phyloP scores from a whole-genome alignment of 2,329 filamentous ascomycete genomes.

The Magnaporthales sp. region DNA sequence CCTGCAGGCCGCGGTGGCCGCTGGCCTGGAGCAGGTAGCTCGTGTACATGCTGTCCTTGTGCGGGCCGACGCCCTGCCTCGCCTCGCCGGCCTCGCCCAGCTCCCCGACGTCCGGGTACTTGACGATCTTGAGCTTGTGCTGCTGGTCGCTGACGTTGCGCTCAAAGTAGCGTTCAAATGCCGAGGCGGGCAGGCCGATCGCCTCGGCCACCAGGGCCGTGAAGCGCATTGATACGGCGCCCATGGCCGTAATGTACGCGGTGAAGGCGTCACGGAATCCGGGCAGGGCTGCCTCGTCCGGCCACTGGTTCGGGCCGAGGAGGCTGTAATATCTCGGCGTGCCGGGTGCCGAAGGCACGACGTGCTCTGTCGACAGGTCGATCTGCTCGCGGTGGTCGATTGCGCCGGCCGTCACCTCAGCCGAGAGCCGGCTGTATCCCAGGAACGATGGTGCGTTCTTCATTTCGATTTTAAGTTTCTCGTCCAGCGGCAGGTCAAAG shows the following conservation, averaged over 20 bases:
- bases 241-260: constrained; percentile 72
- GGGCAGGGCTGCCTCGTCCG: constrained; percentile 52
- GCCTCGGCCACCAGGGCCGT: constrained; percentile 77
- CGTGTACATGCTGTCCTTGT: constrained; percentile 80
- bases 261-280: constrained; percentile 60
- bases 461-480: constrained; percentile 71
- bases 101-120: constrained; percentile 67
- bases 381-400: constrained; percentile 81
- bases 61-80: constrained; percentile 58
- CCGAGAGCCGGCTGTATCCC: constrained; percentile 57
- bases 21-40: constrained; percentile 76
- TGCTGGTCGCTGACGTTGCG: constrained; percentile 47
- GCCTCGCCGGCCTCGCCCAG: constrained; percentile 33
- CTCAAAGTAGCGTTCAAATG: constrained; percentile 76
- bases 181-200: constrained; percentile 58
- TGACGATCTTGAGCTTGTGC: constrained; percentile 85
- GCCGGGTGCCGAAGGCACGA: constrained; percentile 43
- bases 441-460: constrained; percentile 65
- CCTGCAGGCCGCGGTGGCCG: constrained; percentile 68
- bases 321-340: constrained; percentile 69
- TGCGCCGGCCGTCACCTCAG: constrained; percentile 64
- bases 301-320: constrained; percentile 75
- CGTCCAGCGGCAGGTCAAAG: constrained; percentile 66
- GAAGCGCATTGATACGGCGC: constrained; percentile 61
- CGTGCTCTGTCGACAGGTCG: constrained; percentile 74